These are phyloP conservation scores for Candida sp. DNA, from an alignment of 1,139 yeast species.

Conservation along the genomic window DNA sequence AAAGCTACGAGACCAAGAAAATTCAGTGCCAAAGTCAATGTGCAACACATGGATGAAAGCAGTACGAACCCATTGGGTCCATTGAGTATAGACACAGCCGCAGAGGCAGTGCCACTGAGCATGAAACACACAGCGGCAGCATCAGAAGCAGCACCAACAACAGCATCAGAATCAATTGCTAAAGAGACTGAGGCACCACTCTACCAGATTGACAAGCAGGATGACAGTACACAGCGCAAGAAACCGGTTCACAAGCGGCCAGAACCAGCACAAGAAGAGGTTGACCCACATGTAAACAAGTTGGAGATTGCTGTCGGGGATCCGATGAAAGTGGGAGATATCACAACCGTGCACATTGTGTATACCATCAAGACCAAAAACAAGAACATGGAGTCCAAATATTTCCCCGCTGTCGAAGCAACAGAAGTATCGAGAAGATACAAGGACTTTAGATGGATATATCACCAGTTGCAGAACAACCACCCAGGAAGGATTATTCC, in stretches of 20 bases:
- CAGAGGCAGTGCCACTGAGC: background rate
- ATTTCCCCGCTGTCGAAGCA: conserved; percentile 35
- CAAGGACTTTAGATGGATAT: conserved; percentile 86
- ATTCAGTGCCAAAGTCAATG: conserved; percentile 32
- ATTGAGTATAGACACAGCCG: conserved; percentile 27
- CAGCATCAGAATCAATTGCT: conserved; percentile 27
- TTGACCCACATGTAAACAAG: conserved; percentile 18
- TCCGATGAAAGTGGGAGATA: conserved; percentile 91
- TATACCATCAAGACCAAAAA: conserved; percentile 72
- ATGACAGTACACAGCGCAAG: background rate
- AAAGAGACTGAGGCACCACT: conserved; percentile 56
- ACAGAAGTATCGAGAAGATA: conserved; percentile 74
- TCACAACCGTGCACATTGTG: conserved; percentile 88
- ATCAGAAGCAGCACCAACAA: conserved; percentile 11
- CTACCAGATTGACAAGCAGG: conserved; percentile 34
- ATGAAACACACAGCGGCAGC: background rate
- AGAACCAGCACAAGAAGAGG: conserved; percentile 3
- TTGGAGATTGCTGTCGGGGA: conserved; percentile 83
- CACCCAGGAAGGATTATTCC: conserved; percentile 94
- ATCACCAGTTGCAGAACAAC: conserved; percentile 82
- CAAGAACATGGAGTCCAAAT: conserved; percentile 29
- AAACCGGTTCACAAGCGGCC: conserved; percentile 1
- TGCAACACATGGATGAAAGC: conserved; percentile 29
- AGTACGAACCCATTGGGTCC: conserved; percentile 43
- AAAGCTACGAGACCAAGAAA: conserved; percentile 52